A percentile compares a stretch with the other conserved stretches of the same genome.
phyloP scores from a whole-genome alignment of 306 rosid species.

The Sophora flavescens region DNA sequence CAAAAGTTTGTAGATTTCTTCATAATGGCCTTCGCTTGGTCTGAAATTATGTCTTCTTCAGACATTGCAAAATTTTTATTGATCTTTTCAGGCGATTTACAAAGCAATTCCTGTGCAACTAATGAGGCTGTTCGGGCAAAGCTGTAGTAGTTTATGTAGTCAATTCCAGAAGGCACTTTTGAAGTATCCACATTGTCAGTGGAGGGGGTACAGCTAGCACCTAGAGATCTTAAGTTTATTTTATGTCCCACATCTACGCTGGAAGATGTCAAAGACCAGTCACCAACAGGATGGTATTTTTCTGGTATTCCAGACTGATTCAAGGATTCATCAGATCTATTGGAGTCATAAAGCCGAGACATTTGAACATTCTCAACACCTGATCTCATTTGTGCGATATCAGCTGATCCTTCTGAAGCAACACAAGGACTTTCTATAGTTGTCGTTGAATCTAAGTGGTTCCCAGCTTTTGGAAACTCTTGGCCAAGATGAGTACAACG shows the following conservation, averaged over 20 bases:
- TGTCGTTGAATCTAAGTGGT: conserved; percentile 51
- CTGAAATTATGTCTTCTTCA: conserved; percentile 80
- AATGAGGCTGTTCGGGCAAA: conserved; percentile 81
- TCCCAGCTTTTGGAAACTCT: conserved; percentile 54
- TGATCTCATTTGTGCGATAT: conserved; percentile 54
- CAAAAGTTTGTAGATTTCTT: conserved; percentile 70
- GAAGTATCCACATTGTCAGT: conserved; percentile 47
- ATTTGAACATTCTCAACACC: conserved; percentile 48
- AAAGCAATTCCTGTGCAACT: conserved; percentile 69
- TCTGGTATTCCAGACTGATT: conserved; percentile 56
- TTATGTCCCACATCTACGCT: conserved; percentile 54
- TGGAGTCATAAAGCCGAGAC: conserved; percentile 46
- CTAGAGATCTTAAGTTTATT: conserved; percentile 49
- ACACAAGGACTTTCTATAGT: conserved; percentile 59
- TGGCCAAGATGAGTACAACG: conserved; percentile 48
- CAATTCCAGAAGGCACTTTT: conserved; percentile 46
- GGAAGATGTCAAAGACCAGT: conserved; percentile 55
- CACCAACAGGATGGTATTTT: conserved; percentile 48
- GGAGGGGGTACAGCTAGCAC: conserved; percentile 43
- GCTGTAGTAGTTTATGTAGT: conserved; percentile 73
- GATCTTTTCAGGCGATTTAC: conserved; percentile 66
- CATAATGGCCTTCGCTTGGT: conserved; percentile 76
- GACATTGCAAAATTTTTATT: conserved; percentile 56
- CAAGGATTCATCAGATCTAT: conserved; percentile 50
- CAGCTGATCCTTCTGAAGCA: conserved; percentile 68